These are phyloP conservation scores for Carallia pectinifolia DNA, from an alignment of 345 rosid species.

Conservation along the genomic window DNA sequence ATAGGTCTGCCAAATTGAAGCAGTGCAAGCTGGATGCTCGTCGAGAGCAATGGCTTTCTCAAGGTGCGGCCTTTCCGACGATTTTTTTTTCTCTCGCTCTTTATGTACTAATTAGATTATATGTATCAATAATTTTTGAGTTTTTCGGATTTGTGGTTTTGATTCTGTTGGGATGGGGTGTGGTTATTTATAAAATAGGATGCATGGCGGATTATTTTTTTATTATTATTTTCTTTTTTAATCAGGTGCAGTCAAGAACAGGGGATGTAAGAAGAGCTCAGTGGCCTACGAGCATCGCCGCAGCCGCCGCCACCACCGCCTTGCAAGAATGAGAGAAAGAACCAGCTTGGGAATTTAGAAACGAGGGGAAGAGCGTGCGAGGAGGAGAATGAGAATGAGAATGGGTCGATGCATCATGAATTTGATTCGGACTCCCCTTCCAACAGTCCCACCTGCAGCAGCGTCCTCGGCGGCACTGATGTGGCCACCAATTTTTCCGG, in stretches of 20 bases:
- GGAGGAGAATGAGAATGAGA: constrained; percentile 31
- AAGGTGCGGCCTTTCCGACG: constrained; percentile 39
- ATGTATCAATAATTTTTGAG: too few relatives aligned
- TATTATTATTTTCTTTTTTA: background rate
- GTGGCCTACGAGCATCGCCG: constrained; percentile 1
- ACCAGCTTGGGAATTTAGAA: constrained; percentile 42
- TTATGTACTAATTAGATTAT: background rate
- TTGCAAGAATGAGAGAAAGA: constrained; percentile 30
- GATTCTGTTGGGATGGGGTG: constrained; percentile 11
- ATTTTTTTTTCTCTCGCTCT: too few relatives aligned
- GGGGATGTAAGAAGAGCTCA: constrained; percentile 46
- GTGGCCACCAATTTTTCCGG: constrained; percentile 49
- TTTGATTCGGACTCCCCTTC: constrained; percentile 56
- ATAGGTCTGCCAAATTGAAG: constrained; percentile 90
- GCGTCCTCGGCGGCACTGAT: constrained; percentile 36
- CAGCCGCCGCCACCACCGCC: background rate
- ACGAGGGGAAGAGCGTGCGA: constrained; percentile 24
- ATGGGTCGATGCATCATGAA: constrained; percentile 45
- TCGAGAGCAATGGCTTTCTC: constrained; percentile 98
- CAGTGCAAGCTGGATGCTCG: constrained; percentile 92
- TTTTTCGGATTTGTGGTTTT: constrained; percentile 3
- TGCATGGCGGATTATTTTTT: background rate
- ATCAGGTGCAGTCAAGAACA: constrained; percentile 55
- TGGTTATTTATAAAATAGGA: too few relatives aligned
- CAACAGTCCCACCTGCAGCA: constrained; percentile 51